phyloP scores from a whole-genome alignment of 1,284 basidiomycete species.

The Heliocybe sulcata region DNA sequence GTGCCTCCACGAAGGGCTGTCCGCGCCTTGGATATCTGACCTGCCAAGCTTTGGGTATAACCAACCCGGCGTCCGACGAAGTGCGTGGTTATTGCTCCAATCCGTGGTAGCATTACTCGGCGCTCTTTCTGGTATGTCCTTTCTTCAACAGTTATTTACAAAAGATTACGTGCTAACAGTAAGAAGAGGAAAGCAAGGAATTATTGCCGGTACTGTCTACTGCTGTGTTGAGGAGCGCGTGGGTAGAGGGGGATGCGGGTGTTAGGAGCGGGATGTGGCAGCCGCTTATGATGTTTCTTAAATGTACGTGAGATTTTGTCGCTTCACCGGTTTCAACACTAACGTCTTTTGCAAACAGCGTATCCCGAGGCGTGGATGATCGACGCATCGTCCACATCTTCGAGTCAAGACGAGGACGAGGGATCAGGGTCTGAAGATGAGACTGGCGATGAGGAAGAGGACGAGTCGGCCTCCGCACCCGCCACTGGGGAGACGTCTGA shows the following conservation, averaged over 20 bases:
- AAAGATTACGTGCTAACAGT: too few relatives aligned
- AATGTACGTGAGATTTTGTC: conserved; percentile 39
- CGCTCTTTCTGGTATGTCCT: too few relatives aligned
- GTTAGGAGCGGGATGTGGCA: conserved; percentile 68
- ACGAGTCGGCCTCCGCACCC: conserved; percentile 1
- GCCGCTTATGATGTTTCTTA: conserved; percentile 64
- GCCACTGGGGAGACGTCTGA: background rate
- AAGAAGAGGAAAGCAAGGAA: conserved; percentile 29
- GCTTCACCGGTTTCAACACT: background rate
- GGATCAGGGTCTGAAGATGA: conserved; percentile 25
- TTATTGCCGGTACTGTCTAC: conserved; percentile 42
- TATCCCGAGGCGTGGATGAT: conserved; percentile 57
- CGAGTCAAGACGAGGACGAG: conserved; percentile 19
- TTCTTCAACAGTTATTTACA: too few relatives aligned
- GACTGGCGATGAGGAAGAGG: conserved; percentile 18
- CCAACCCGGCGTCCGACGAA: conserved; percentile 64
- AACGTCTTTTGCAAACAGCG: conserved; percentile 29
- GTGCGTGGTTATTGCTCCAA: conserved; percentile 50
- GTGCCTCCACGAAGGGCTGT: conserved; percentile 36
- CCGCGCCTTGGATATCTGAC: conserved; percentile 40
- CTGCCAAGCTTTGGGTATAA: conserved; percentile 44
- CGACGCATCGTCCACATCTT: conserved; percentile 21
- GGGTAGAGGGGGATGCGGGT: conserved; percentile 64
- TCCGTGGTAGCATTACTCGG: conserved; percentile 34
- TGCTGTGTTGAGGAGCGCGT: conserved; percentile 66